A percentile compares a stretch with the other conserved stretches of the same genome.
Evolutionary conservation across 148 eudicot species (phyloP).

Genomic region (Selenicereus undatus): DNA sequence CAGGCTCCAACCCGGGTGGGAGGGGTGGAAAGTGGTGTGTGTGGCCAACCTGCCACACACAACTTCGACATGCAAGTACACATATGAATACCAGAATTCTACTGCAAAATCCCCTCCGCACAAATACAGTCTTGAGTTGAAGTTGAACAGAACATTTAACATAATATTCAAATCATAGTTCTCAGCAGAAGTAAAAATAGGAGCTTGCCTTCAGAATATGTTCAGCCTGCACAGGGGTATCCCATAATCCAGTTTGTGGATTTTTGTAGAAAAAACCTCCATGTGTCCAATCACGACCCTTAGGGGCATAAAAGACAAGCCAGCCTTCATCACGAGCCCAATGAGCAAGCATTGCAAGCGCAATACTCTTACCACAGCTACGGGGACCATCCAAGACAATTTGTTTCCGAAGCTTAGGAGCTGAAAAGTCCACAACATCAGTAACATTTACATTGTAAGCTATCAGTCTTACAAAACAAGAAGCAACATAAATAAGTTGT

Average conservation of each 20-base stretch:
- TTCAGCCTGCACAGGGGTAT: conserved; percentile 92
- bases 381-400: conserved; percentile 91
- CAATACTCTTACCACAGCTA: conserved; percentile 89
- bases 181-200: neutral
- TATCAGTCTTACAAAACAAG: neutral
- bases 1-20: too few species aligned
- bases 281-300: conserved; percentile 87
- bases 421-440: conserved; percentile 39
- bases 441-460: neutral
- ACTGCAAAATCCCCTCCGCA: neutral
- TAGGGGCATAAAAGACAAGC: conserved; percentile 82
- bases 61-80: too few species aligned
- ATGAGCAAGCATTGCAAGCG: conserved; percentile 92
- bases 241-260: conserved; percentile 79
- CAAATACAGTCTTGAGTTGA: neutral
- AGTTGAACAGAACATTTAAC: neutral
- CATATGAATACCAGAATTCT: neutral
- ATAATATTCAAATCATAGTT: neutral
- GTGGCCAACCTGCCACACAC: too few species aligned
- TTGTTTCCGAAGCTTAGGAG: conserved; percentile 64
- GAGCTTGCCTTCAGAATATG: conserved; percentile 68
- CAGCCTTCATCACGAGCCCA: conserved; percentile 99
- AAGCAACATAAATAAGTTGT: neutral
- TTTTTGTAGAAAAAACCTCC: conserved; percentile 79
- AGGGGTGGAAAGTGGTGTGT: too few species aligned